A percentile compares a stretch with the other conserved stretches of the same genome.
phyloP scores from a whole-genome alignment of 108 stramenopile genomes.

The Nitzschia sp. region DNA sequence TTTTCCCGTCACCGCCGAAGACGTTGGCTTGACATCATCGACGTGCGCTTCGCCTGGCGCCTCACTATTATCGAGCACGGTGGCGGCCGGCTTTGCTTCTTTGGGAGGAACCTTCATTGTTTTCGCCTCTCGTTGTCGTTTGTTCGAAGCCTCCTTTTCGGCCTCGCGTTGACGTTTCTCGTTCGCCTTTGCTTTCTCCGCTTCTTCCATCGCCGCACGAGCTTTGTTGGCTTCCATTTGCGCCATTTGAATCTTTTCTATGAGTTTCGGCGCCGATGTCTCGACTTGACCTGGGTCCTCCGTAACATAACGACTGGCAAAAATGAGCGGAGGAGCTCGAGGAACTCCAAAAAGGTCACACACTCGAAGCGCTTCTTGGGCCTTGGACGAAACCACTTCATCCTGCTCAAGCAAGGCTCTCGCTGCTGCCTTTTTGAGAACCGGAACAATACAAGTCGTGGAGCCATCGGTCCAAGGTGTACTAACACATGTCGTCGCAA shows the following conservation, averaged over 20 bases:
- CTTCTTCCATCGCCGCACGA: constrained; percentile 20
- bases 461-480: constrained; percentile 56
- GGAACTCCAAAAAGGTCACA: constrained; percentile 33
- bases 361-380: constrained; percentile 25
- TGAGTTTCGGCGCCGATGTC: constrained; percentile 5
- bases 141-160: constrained; percentile 1
- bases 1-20: not conserved
- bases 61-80: not conserved
- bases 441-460: constrained; percentile 13
- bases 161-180: constrained; percentile 27
- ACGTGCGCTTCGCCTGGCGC: no score
- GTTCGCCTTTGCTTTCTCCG: constrained; percentile 14
- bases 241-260: constrained; percentile 18
- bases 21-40: no score
- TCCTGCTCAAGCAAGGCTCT: constrained; percentile 14
- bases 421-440: constrained; percentile 13
- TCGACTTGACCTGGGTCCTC: not conserved
- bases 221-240: constrained; percentile 4
- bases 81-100: no score
- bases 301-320: constrained; percentile 5
- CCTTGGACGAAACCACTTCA: constrained; percentile 17
- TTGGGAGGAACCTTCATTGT: not conserved
- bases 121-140: constrained; percentile 6
- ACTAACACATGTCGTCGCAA: constrained; percentile 26
- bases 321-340: constrained; percentile 43